These are phyloP conservation scores for Jamesozyma jinghongensis DNA, from an alignment of 805 yeast species.

Conservation along the genomic window DNA sequence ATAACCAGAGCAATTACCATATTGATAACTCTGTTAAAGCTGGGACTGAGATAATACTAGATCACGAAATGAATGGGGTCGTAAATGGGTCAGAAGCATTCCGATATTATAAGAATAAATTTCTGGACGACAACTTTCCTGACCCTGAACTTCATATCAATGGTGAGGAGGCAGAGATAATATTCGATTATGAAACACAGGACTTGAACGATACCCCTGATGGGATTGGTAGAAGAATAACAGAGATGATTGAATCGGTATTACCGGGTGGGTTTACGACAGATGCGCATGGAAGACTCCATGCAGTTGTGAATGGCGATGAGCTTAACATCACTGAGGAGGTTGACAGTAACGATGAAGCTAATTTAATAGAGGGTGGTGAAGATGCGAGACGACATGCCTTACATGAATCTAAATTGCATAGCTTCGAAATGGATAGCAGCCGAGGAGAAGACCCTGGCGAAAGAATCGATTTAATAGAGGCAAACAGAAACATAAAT, in stretches of 20 bases:
- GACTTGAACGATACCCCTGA: constrained; percentile 20
- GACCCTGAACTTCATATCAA: constrained; percentile 22
- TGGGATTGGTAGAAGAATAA: constrained; percentile 21
- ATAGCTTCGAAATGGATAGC: no score
- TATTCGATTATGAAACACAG: constrained; percentile 26
- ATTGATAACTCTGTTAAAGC: background rate
- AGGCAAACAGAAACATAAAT: background rate
- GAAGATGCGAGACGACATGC: background rate
- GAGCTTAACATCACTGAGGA: constrained; percentile 20
- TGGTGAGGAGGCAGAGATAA: constrained; percentile 24
- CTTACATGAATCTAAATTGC: background rate
- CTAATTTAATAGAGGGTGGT: background rate
- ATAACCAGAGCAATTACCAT: constrained; percentile 12
- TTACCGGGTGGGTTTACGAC: constrained; percentile 22
- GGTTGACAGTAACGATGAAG: constrained; percentile 1
- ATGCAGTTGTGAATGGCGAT: constrained; percentile 22
- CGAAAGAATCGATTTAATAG: background rate
- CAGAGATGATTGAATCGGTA: constrained; percentile 26
- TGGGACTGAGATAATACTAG: background rate
- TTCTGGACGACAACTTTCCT: constrained; percentile 11
- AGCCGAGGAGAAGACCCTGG: constrained; percentile 5
- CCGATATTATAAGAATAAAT: background rate
- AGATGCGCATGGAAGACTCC: constrained; percentile 20
- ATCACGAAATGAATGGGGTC: background rate
- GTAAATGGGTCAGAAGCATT: no score